phyloP scores from a whole-genome alignment of 805 yeast species.

The Cyberlindnera xishuangbannaensis region DNA sequence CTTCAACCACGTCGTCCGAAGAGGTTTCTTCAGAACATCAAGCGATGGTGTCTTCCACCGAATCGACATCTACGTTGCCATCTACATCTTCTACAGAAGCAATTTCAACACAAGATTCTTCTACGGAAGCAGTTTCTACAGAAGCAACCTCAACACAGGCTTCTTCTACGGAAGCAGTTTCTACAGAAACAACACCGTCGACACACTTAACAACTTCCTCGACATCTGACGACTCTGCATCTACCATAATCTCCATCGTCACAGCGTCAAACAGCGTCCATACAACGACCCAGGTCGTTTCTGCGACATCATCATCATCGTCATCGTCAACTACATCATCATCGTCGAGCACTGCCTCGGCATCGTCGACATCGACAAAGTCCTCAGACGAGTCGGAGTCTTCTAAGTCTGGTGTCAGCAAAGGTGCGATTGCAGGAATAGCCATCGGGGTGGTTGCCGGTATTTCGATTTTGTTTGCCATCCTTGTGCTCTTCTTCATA shows the following conservation, averaged over 20 bases:
- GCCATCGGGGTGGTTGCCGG: slow-evolving; percentile 51
- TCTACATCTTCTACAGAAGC: slow-evolving; percentile 8
- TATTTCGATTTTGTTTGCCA: slow-evolving; percentile 31
- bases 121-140: slow-evolving; percentile 1
- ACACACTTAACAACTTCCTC: slow-evolving; percentile 3
- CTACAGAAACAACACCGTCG: slow-evolving; percentile 12
- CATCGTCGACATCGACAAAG: slow-evolving; percentile 6
- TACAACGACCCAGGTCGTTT: slow-evolving; percentile 12
- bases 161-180: slow-evolving; percentile 10
- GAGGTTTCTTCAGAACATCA: too few relatives aligned
- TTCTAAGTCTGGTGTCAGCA: slow-evolving; percentile 12
- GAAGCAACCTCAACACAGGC: slow-evolving; percentile 15
- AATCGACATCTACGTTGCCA: slow-evolving; percentile 7
- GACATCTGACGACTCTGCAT: slow-evolving; percentile 5
- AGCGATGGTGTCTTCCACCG: slow-evolving; percentile 10
- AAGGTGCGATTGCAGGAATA: slow-evolving; percentile 57
- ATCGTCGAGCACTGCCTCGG: slow-evolving; percentile 8
- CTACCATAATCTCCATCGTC: slow-evolving; percentile 16
- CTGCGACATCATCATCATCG: slow-evolving; percentile 8
- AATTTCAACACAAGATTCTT: slow-evolving; percentile 10
- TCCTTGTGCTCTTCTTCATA: slow-evolving; percentile 15
- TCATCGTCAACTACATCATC: slow-evolving; percentile 16
- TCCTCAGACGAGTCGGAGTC: slow-evolving; percentile 17
- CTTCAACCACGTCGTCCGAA: slow-evolving; percentile 12
- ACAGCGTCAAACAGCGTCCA: slow-evolving; percentile 15